Base-by-base conservation (phyloP, 1,139 yeast species). In the Yamadazyma mexicana region DNA sequence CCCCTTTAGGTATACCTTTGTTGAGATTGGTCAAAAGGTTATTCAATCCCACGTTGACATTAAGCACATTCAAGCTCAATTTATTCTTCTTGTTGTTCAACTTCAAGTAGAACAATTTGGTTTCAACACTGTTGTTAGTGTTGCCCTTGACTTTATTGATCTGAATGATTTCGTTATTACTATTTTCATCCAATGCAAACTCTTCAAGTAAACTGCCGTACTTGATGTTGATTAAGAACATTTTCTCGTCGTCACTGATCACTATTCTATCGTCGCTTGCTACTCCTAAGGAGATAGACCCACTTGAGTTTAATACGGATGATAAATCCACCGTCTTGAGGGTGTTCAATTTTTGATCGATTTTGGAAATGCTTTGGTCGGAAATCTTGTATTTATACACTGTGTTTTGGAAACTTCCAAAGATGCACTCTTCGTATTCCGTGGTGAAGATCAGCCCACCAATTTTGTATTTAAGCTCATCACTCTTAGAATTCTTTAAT, bases 1-100 rank as follows among this genome's bases (percentile, higher is more conserved):
- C 14, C 4, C 14, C n/a, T 15, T 25, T 53, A 50, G 35, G 11
- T 30, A 81, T 66, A 20, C 87, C 80, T 54, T 80, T 82, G 17
- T 94, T 92, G 35, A 87, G 59, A 24, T 88, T 81, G 50, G 87
- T 92, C 45, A 79, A 74, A 46, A 88, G 69, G 36, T 79, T 80
- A 47, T 91, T 89, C 29, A 76, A 62, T 2, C 95, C 95, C 14
- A 82, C 78, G 46, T 81, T 79, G 25, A 85, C 71, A 37, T 81
- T 76, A 40, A 71, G 61, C 35, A 71, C 61, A 47, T 73, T 70
- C 45, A 76, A 60, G 39, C 66, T 63, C 24, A 73, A 64, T 39
- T 65, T 66, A 39, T 75, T 73, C 46, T 73, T 73, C 48, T 66
- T 71, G 15, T 59, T 52, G 43, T 73, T 72, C 42, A 64, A 61